Percentiles rank a stretch among this genome's conserved stretches.
phyloP scores from a whole-genome alignment of 2,329 filamentous ascomycete species.

The Chalaropsis thielavioides region DNA sequence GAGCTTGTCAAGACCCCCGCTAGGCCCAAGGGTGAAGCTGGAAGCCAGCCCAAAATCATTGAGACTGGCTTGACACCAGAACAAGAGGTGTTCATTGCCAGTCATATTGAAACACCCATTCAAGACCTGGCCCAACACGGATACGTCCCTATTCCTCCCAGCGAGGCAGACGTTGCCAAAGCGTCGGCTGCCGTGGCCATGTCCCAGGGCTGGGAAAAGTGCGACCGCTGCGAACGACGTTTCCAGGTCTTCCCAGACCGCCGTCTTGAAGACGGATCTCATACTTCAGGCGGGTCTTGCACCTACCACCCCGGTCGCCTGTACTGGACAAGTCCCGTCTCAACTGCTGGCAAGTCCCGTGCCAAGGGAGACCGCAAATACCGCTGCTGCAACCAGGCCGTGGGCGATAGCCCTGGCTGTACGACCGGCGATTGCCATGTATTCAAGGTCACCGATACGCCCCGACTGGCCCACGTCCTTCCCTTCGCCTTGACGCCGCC shows the following conservation, averaged over 20 bases:
- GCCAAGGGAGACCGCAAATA: conserved; percentile 31
- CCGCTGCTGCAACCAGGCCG: conserved; percentile 61
- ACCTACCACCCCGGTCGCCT: conserved; percentile 65
- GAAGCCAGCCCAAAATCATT: conserved; percentile 34
- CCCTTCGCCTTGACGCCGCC: conserved; percentile 68
- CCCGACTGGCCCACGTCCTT: conserved; percentile 60
- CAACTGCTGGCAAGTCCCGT: conserved; percentile 35
- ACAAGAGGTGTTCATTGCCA: conserved; percentile 55
- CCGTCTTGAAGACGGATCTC: conserved; percentile 57
- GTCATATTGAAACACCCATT: conserved; percentile 49
- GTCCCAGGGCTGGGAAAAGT: conserved; percentile 68
- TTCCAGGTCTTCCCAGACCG: conserved; percentile 90
- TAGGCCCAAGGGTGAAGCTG: neutral
- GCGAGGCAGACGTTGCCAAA: conserved; percentile 48
- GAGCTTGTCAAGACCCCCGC: conserved; percentile 12
- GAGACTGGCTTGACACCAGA: conserved; percentile 52
- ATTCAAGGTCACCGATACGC: conserved; percentile 66
- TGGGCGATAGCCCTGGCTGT: conserved; percentile 65
- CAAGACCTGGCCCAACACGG: conserved; percentile 50
- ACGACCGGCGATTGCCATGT: conserved; percentile 60
- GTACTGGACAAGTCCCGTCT: conserved; percentile 43
- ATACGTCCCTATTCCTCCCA: conserved; percentile 59
- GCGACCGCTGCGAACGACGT: conserved; percentile 69
- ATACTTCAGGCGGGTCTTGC: conserved; percentile 65
- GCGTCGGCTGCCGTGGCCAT: conserved; percentile 51